Base-by-base conservation (phyloP, 768 basidiomycete genomes). In the Calocera cornea region DNA sequence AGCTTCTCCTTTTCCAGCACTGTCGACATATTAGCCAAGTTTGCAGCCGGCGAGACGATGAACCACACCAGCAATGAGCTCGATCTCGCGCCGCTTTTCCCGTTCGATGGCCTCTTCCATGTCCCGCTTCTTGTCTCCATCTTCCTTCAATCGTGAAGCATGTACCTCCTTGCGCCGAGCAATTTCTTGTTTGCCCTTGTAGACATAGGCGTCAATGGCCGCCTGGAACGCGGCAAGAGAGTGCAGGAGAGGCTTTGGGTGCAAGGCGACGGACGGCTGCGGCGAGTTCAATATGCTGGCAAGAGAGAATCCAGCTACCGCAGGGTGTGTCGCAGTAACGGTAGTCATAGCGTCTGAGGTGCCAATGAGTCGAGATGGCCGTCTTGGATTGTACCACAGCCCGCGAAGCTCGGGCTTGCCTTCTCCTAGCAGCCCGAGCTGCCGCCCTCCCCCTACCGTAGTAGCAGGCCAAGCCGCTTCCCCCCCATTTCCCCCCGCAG, bases 151-250 rank as follows among this genome's bases (percentile, higher is more conserved):
- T 34, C 44, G 44, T 19, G 33, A n/a, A 12, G 34, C 36, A 1
- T 63, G 60, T 22, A 34, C 65, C 12, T 68, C 65, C 67, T 70
- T 69, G n/a, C 68, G 19, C 33, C 60, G n/a, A 14, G 63, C 49
- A 36, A 70, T 70, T 41, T 70, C 69, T 12, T 67, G 67, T 64
- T 70, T 70, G 44, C 67, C 69, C 7, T 65, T 41, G 34, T 66
- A 60, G 16, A 68, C 69, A 38, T 66, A 70, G 0, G 67, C 67
- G 41, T 68, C 67, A 31, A 70, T 50, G 24, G 65, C 41, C 27
- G 67, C 65, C 17, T 68, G 69, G 36, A 70, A 70, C 14, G 54
- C 49, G 24, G 67, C 31, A 17, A 60, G 64, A 19, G 34, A 27
- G 14, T 70, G 36, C 22, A 68, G 67, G 54, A 70, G 66, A 1